A percentile compares a stretch with the other conserved stretches of the same genome.
Evolutionary conservation across 345 rosid genomes (phyloP).

Genomic region (Mercurialis annua): DNA sequence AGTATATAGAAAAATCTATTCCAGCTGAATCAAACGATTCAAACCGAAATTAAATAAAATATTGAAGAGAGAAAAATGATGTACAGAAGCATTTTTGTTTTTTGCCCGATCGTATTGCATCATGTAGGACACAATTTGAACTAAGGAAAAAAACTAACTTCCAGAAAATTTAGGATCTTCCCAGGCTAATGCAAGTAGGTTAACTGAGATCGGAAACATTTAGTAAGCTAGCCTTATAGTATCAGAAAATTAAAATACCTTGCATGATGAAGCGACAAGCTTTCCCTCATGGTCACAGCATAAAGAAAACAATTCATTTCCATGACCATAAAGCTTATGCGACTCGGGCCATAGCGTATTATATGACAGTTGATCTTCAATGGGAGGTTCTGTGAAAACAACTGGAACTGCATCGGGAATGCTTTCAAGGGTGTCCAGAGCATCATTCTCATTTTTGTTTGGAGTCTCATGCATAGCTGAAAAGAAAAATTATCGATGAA

Average conservation of each 20-base stretch:
- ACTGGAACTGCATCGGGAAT: constrained; percentile 94
- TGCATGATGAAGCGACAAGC: constrained; percentile 90
- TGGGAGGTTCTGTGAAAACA: constrained; percentile 77
- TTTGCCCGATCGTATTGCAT: background rate
- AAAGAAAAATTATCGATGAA: constrained; percentile 16
- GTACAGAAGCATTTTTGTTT: background rate
- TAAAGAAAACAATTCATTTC: constrained; percentile 82
- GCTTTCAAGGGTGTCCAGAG: constrained; percentile 77
- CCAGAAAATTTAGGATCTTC: background rate
- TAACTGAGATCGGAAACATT: background rate
- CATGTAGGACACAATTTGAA: background rate
- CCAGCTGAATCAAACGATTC: background rate
- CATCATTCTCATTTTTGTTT: constrained; percentile 50
- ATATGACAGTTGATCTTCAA: constrained; percentile 91
- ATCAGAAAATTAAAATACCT: constrained; percentile 45
- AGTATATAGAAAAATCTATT: background rate
- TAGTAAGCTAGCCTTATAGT: background rate
- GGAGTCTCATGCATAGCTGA: constrained; percentile 56
- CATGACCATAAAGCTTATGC: constrained; percentile 92
- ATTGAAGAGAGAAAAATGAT: background rate
- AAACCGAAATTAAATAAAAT: background rate
- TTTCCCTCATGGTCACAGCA: constrained; percentile 71
- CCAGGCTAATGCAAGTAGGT: background rate
- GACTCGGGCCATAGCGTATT: constrained; percentile 95
- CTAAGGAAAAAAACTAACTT: background rate